Conservation (phyloP, 352 stramenopile genomes). For the Globisporangium lucens region DNA sequence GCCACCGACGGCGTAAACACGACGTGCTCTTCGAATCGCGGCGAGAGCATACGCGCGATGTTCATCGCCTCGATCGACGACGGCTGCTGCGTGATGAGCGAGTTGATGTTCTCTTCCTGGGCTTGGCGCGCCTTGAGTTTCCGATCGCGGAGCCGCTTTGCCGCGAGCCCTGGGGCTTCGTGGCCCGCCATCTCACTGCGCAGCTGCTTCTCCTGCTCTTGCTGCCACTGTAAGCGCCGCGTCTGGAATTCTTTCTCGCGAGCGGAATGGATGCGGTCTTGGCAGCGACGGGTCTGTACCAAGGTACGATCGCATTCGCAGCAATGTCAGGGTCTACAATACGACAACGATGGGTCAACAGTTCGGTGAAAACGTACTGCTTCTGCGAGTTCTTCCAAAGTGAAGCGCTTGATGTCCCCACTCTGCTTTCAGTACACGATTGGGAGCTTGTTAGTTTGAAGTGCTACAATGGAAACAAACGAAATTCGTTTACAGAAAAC, state of each 20-base stretch:
- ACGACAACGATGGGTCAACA: no score
- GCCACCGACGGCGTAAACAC: conserved; percentile 44
- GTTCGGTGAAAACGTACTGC: conserved; percentile 26
- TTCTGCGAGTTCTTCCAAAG: conserved; percentile 20
- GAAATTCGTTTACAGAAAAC: conserved; percentile 11
- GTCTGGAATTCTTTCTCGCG: conserved; percentile 34
- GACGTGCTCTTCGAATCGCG: conserved; percentile 63
- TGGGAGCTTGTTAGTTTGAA: not conserved
- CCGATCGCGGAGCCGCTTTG: conserved; percentile 42
- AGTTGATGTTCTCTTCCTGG: conserved; percentile 53
- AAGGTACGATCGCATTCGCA: not conserved
- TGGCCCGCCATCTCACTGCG: conserved; percentile 31
- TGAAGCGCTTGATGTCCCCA: conserved; percentile 14
- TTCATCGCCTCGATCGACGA: conserved; percentile 82
- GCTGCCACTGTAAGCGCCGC: conserved; percentile 22
- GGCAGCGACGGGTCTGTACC: conserved; percentile 43
- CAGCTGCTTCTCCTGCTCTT: conserved; percentile 30
- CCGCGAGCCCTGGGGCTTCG: conserved; percentile 36
- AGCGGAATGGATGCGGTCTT: conserved; percentile 42
- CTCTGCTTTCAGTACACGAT: not conserved
- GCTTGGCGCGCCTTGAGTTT: conserved; percentile 40
- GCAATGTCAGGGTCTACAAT: not conserved
- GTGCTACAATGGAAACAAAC: not conserved
- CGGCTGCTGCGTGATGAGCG: conserved; percentile 64
- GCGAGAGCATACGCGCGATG: conserved; percentile 74